phyloP scores from a whole-genome alignment of 2,329 filamentous ascomycete species.

The Hypomyces rosellus region DNA sequence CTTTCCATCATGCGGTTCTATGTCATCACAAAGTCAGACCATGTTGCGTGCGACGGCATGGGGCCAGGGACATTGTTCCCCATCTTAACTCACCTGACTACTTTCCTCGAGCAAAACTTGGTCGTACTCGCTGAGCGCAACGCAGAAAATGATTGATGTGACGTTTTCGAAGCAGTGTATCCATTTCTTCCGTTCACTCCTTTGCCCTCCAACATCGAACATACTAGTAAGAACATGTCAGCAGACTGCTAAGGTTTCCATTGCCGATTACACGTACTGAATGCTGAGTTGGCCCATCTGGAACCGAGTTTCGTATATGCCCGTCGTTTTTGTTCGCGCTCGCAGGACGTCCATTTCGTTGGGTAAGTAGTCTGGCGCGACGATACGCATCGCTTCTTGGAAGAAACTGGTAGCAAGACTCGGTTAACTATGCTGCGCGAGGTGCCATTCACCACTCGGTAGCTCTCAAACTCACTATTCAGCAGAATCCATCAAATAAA shows the following conservation, averaged over 20 bases:
- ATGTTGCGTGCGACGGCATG: not conserved
- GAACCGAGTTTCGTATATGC: constrained; percentile 98
- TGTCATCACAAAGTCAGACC: not conserved
- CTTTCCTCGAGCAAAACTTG: constrained; percentile 95
- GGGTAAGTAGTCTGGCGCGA: constrained; percentile 77
- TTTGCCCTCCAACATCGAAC: constrained; percentile 97
- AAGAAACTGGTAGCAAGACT: constrained; percentile 65
- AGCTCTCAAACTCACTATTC: constrained; percentile 69
- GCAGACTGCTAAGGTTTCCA: constrained; percentile 9
- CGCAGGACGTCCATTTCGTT: constrained; percentile 92
- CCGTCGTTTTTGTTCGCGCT: constrained; percentile 94
- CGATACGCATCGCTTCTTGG: constrained; percentile 82
- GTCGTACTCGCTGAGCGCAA: constrained; percentile 96
- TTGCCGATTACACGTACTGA: constrained; percentile 58
- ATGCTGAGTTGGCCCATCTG: constrained; percentile 98
- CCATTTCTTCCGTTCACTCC: constrained; percentile 99
- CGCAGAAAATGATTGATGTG: constrained; percentile 98
- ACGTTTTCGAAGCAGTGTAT: constrained; percentile 99
- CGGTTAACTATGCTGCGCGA: not conserved
- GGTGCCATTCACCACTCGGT: not conserved
- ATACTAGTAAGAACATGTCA: constrained; percentile 55
- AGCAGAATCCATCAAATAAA: constrained; percentile 98
- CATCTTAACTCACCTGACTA: constrained; percentile 66
- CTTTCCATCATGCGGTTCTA: constrained; percentile 99
- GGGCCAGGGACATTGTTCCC: not conserved